Base-by-base conservation (phyloP, 176 grass and related monocot species). In the Olyra latifolia region DNA sequence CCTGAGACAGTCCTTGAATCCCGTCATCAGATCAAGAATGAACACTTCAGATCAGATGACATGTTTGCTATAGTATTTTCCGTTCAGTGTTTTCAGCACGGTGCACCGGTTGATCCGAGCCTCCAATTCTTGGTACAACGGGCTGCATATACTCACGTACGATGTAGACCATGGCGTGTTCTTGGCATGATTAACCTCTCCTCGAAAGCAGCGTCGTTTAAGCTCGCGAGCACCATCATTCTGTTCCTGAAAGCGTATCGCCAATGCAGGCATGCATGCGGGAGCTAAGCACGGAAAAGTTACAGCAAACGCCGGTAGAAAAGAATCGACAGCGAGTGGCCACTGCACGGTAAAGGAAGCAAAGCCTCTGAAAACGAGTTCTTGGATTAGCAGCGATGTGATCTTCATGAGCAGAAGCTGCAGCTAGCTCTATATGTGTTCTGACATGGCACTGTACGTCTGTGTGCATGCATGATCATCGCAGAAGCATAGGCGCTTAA, bases 141-240 rank as follows among this genome's bases (percentile, higher is more conserved):
- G n/a, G n/a, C n/a, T n/a, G n/a, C n/a, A n/a, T n/a, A 9, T n/a
- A n/a, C 20, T 20, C 42, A 20, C 72, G 54, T 28, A 54, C 71
- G 1, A 32, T 20, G 75, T 22, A 80, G 49, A 42, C 24, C 55
- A n/a, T 25, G 81, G 62, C 70, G 45, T 46, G 54, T 63, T 50
- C 16, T 2, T 23, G 35, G 14, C 54, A 89, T 84, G 80, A 83
- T 83, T 85, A 50, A 16, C 43, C 40, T 42, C 35, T 48, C 69
- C 82, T 85, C 56, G 76, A 48, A 52, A 85, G 82, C 81, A 55
- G 76, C 81, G 69, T 29, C 68, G 68, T 28, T 29, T 69, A 32
- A 42, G 25, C 32, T 35, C 82, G 46, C 70, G 1, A 78, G 71
- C 80, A 50, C 77, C 71, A 85, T 89, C 71, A 89, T 89, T 70